Evolutionary conservation across 1,139 yeast species (phyloP).

Genomic region (Zygoascus meyerae): DNA sequence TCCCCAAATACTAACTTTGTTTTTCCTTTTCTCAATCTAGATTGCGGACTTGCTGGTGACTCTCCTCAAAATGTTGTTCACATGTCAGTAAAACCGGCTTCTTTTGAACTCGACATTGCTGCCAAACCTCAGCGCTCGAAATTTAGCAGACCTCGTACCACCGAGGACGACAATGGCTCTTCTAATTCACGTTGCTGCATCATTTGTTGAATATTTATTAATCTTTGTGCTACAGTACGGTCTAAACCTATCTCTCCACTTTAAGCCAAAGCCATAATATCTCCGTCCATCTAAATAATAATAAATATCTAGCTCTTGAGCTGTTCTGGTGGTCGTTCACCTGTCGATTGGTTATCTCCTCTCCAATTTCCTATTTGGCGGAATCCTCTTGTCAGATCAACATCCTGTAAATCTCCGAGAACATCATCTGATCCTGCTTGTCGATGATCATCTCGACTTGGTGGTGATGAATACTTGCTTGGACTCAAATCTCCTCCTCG

Average conservation of each 20-base stretch:
- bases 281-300: background rate
- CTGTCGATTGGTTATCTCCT: conserved; percentile 10
- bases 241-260: background rate
- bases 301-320: conserved; percentile 11
- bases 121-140: conserved; percentile 13
- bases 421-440: conserved; percentile 25
- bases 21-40: conserved; percentile 1
- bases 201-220: conserved; percentile 13
- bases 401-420: conserved; percentile 42
- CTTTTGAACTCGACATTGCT: conserved; percentile 23
- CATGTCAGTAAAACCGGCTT: conserved; percentile 29
- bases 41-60: conserved; percentile 18
- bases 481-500: conserved; percentile 28
- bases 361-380: conserved; percentile 22
- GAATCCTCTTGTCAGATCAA: conserved; percentile 38
- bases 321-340: conserved; percentile 19
- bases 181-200: conserved; percentile 22
- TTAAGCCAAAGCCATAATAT: background rate
- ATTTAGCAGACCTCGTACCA: conserved; percentile 4
- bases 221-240: too few species aligned
- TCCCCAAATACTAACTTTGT: conserved; percentile 2
- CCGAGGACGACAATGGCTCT: conserved; percentile 12
- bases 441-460: conserved; percentile 14
- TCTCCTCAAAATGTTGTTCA: conserved; percentile 26
- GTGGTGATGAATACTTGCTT: conserved; percentile 31